These are phyloP conservation scores for Mycena crocata DNA, from an alignment of 768 basidiomycete species.

Conservation along the genomic window DNA sequence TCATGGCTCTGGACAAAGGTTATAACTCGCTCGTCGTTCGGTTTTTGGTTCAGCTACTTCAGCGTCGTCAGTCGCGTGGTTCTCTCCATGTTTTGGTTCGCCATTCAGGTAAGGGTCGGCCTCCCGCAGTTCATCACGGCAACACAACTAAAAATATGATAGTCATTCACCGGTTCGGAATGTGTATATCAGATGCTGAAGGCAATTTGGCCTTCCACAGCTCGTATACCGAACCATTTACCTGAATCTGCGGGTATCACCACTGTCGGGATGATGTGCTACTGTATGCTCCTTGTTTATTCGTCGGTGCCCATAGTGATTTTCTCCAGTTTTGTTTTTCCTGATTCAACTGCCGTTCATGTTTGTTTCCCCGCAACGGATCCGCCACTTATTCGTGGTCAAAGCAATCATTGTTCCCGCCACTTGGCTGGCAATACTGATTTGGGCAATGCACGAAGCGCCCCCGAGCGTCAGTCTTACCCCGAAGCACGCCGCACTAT, in stretches of 20 bases:
- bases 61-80: slow-evolving; percentile 81
- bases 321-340: slow-evolving; percentile 69
- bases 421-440: slow-evolving; percentile 77
- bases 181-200: slow-evolving; percentile 86
- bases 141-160: background rate
- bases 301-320: background rate
- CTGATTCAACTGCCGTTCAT: slow-evolving; percentile 81
- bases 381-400: slow-evolving; percentile 79
- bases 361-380: slow-evolving; percentile 80
- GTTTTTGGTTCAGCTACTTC: slow-evolving; percentile 92
- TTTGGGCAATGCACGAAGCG: slow-evolving; percentile 82
- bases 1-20: slow-evolving; percentile 51
- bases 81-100: slow-evolving; percentile 87
- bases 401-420: slow-evolving; percentile 75
- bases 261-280: slow-evolving; percentile 58
- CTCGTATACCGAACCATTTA: slow-evolving; percentile 72
- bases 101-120: slow-evolving; percentile 62
- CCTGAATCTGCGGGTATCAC: slow-evolving; percentile 70
- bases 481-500: slow-evolving; percentile 59
- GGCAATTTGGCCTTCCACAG: slow-evolving; percentile 84
- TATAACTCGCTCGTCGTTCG: slow-evolving; percentile 87
- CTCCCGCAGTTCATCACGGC: too few species aligned
- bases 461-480: slow-evolving; percentile 73
- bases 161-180: slow-evolving; percentile 75
- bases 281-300: slow-evolving; percentile 13